Evolutionary conservation across 805 yeast species (phyloP).

Genomic region (Suhomyces emberorum): DNA sequence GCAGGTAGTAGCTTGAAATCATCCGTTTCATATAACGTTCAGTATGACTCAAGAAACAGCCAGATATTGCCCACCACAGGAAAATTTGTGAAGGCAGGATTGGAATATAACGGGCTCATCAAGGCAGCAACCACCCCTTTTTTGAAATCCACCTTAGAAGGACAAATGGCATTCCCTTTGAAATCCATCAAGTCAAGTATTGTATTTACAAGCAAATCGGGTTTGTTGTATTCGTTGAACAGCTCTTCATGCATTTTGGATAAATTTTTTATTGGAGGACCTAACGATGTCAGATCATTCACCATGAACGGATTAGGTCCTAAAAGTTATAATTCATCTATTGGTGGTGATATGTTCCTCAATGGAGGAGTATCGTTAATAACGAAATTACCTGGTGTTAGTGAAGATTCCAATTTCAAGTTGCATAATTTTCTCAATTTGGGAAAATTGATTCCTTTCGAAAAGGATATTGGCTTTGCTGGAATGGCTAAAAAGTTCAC

Average conservation of each 20-base stretch:
- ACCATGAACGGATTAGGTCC: slow-evolving; percentile 54
- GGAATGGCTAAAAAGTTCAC: slow-evolving; percentile 6
- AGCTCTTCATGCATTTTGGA: slow-evolving; percentile 40
- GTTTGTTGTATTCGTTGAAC: slow-evolving; percentile 24
- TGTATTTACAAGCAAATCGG: slow-evolving; percentile 32
- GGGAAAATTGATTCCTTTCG: slow-evolving; percentile 38
- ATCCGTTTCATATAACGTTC: slow-evolving; percentile 36
- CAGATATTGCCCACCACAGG: slow-evolving; percentile 45
- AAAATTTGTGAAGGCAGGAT: slow-evolving; percentile 29
- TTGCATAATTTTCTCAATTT: slow-evolving; percentile 47
- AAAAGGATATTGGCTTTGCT: slow-evolving; percentile 3
- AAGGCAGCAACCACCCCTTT: slow-evolving; percentile 27
- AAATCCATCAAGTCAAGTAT: slow-evolving; percentile 17
- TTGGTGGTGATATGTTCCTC: slow-evolving; percentile 52
- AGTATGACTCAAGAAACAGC: slow-evolving; percentile 45
- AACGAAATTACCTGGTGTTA: slow-evolving; percentile 39
- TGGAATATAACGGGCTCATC: slow-evolving; percentile 32
- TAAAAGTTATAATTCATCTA: slow-evolving; percentile 44
- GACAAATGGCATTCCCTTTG: slow-evolving; percentile 28
- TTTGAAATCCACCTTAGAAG: slow-evolving; percentile 41
- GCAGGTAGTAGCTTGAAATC: slow-evolving; percentile 48
- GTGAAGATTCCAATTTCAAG: slow-evolving; percentile 44
- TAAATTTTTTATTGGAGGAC: slow-evolving; percentile 56
- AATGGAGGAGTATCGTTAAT: slow-evolving; percentile 46
- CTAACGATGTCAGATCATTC: slow-evolving; percentile 56